These are phyloP conservation scores for Spathaspora arborariae DNA, from an alignment of 805 yeast species.

Conservation along the genomic window DNA sequence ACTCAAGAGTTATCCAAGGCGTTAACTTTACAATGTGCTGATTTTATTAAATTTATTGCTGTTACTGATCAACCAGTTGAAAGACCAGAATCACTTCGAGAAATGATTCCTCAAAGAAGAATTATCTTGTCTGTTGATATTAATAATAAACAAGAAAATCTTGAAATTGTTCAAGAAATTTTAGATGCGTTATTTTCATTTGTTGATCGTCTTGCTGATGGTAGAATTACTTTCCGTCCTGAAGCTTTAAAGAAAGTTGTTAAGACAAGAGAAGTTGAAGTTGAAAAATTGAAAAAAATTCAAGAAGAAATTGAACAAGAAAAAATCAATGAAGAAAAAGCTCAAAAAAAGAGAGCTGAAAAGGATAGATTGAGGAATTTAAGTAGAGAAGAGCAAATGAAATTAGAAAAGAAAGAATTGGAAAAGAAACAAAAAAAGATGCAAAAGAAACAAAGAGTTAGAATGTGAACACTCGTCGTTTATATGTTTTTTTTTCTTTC, in stretches of 20 bases:
- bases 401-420: conserved; percentile 69
- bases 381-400: conserved; percentile 75
- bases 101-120: conserved; percentile 50
- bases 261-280: conserved; percentile 73
- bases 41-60: conserved; percentile 61
- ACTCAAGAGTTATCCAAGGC: conserved; percentile 39
- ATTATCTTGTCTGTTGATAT: conserved; percentile 53
- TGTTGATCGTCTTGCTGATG: conserved; percentile 54
- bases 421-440: conserved; percentile 80
- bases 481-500: too few species aligned
- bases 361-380: conserved; percentile 55
- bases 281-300: conserved; percentile 64
- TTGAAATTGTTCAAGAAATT: conserved; percentile 46
- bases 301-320: conserved; percentile 66
- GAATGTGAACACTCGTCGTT: conserved; percentile 18
- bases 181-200: conserved; percentile 55
- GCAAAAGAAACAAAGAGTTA: conserved; percentile 56
- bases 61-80: conserved; percentile 81
- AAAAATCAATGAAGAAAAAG: conserved; percentile 63
- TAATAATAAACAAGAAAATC: conserved; percentile 47
- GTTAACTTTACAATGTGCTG: conserved; percentile 43
- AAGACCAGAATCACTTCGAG: conserved; percentile 60
- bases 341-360: conserved; percentile 63
- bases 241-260: conserved; percentile 75
- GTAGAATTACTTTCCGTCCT: conserved; percentile 53